A percentile compares a stretch with the other conserved stretches of the same genome.
Conservation (phyloP, 768 basidiomycete genomes). For the Lactarius evosmus region DNA sequence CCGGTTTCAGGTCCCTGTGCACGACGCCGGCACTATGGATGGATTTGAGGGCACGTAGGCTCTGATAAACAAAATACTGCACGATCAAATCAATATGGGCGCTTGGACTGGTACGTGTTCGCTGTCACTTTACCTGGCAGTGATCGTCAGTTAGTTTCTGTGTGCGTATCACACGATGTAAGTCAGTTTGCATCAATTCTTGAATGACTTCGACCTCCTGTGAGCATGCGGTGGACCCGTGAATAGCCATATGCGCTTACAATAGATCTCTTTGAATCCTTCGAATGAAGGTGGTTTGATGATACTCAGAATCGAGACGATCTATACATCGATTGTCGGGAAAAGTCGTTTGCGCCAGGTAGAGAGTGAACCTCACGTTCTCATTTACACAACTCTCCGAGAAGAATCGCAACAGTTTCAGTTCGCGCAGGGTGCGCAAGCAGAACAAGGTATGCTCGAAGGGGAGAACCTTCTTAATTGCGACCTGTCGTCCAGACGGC, state of each 20-base stretch:
- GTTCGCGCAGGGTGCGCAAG: slow-evolving; percentile 82
- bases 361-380: slow-evolving; percentile 48
- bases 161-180: slow-evolving; percentile 89
- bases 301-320: slow-evolving; percentile 90
- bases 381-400: slow-evolving; percentile 77
- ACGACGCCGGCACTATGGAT: slow-evolving; percentile 84
- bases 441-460: slow-evolving; percentile 95
- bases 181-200: slow-evolving; percentile 86
- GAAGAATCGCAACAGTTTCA: slow-evolving; percentile 87
- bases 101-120: not conserved
- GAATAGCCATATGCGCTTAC: slow-evolving; percentile 38
- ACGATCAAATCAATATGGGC: slow-evolving; percentile 23
- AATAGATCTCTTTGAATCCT: slow-evolving; percentile 85
- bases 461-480: slow-evolving; percentile 93
- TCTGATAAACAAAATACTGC: slow-evolving; percentile 81
- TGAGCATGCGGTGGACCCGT: not conserved
- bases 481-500: slow-evolving; percentile 78
- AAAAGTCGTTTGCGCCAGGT: slow-evolving; percentile 12
- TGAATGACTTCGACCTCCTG: slow-evolving; percentile 56
- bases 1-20: slow-evolving; percentile 78
- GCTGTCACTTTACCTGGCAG: slow-evolving; percentile 52
- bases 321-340: slow-evolving; percentile 42
- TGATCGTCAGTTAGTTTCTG: slow-evolving; percentile 91
- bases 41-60: slow-evolving; percentile 82
- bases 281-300: slow-evolving; percentile 74